Base-by-base conservation (phyloP, 1,139 yeast species). In the Pichia sp. region DNA sequence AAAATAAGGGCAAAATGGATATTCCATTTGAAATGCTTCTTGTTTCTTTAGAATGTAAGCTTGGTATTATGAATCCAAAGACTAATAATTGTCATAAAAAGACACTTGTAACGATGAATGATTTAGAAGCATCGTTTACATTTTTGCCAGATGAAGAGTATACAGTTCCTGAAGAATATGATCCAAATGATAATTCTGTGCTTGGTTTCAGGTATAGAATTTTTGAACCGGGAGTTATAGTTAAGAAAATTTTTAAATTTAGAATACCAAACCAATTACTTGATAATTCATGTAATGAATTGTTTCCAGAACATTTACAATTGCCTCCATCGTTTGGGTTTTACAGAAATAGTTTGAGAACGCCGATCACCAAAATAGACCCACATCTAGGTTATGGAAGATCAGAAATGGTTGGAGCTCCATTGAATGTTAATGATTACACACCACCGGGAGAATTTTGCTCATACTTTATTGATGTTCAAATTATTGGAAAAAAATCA, bases 251-350 rank as follows among this genome's bases (percentile, higher is more conserved):
- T 57, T 82, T 84, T 62, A 76, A 79, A 27, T 83, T 84, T 64
- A 79, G 73, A 59, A 73, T 83, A 46, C 91, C 90, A 0, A 67
- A 68, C 28, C 73, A 71, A 47, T 63, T 81, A 35, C 65, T 84
- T 31, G 90, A 83, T 57, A 75, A 74, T 35, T 67, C 73, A 3
- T 83, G 90, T 60, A 68, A 75, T 17, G 79, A 80, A 54, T 74
- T 76, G 31, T 67, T 75, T 15, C 63, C 72, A 34, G 68, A 78
- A 2, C 90, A 83, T 61, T 24, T 24, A 10, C 27, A 42, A n/a
- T 72, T 84, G 5, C 89, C 90, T 1, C 88, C 90, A 15, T 73
- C 85, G 20, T 67, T 80, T 61, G 90, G 89, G 89, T n/a, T n/a
- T n/a, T n/a, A n/a, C n/a, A n/a, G n/a, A n/a, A n/a, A n/a, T n/a